Evolutionary conservation across 1,139 yeast species (phyloP).

Genomic region (Meyerozyma athensensis): DNA sequence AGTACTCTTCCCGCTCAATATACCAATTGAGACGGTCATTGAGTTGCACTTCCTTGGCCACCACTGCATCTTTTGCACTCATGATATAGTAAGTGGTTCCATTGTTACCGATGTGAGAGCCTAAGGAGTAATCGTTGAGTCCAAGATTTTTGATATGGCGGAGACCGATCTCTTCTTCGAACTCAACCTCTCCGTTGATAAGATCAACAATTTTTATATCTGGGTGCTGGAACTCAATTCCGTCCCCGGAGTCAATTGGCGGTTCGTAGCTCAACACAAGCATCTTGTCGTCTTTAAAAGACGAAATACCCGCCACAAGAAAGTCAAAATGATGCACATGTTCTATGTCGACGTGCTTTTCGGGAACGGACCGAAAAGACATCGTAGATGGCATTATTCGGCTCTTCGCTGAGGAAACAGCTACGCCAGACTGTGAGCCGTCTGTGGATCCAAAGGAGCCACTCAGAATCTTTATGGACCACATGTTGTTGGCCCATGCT

Average conservation of each 20-base stretch:
- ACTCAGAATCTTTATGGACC: constrained; percentile 51
- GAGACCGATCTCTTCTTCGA: constrained; percentile 76
- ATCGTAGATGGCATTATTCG: constrained; percentile 55
- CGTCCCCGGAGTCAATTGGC: constrained; percentile 25
- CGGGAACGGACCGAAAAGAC: constrained; percentile 53
- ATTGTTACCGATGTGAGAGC: constrained; percentile 37
- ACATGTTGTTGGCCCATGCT: constrained; percentile 81
- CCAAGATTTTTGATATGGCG: constrained; percentile 59
- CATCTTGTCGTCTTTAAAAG: constrained; percentile 63
- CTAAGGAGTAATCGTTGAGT: constrained; percentile 72
- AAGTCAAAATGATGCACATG: constrained; percentile 52
- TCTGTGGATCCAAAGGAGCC: constrained; percentile 5
- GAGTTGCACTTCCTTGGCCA: constrained; percentile 65
- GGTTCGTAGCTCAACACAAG: constrained; percentile 55
- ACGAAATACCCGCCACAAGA: constrained; percentile 72
- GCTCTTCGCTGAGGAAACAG: constrained; percentile 23
- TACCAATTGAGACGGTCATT: constrained; percentile 75
- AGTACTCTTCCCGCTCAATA: constrained; percentile 45
- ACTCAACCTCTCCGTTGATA: constrained; percentile 65
- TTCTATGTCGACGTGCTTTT: constrained; percentile 55
- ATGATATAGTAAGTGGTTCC: constrained; percentile 55
- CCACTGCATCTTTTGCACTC: constrained; percentile 78
- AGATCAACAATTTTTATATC: constrained; percentile 69
- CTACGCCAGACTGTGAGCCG: constrained; percentile 7
- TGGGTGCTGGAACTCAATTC: constrained; percentile 43